Evolutionary conservation across 179 eudicot species (phyloP).

Genomic region (Beta corolliflora): DNA sequence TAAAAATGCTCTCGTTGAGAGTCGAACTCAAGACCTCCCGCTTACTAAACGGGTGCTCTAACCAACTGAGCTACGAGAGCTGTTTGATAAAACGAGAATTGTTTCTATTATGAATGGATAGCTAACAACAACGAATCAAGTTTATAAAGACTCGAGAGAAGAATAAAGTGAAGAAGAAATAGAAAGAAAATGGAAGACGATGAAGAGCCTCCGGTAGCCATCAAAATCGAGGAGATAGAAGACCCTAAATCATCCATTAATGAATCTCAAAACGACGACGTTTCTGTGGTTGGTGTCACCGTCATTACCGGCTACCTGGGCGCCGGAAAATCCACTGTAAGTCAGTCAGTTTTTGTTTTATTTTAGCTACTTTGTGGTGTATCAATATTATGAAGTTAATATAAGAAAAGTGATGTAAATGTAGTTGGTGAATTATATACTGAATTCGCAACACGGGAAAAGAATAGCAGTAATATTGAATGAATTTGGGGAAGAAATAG

Average conservation of each 20-base stretch:
- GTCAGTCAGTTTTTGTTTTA: not conserved
- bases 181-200: constrained; percentile 51
- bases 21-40: no score
- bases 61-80: no score
- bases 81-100: no score
- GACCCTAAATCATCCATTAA: constrained; percentile 18
- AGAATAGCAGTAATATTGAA: constrained; percentile 91
- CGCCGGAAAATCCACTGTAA: constrained; percentile 92
- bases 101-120: no score
- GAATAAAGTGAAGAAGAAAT: not conserved
- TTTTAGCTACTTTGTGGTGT: not conserved
- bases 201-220: constrained; percentile 77
- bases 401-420: not conserved
- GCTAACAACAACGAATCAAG: no score
- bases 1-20: no score
- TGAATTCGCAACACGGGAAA: constrained; percentile 89
- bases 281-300: constrained; percentile 82
- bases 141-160: no score
- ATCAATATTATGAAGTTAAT: not conserved
- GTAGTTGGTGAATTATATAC: constrained; percentile 85
- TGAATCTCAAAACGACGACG: constrained; percentile 30
- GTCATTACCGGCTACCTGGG: constrained; percentile 96
- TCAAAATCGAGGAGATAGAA: constrained; percentile 44
- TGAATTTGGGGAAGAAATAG: constrained; percentile 94
- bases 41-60: no score